phyloP scores from a whole-genome alignment of 192 early-diverging fungal genomes.

The Coemansia sp. region DNA sequence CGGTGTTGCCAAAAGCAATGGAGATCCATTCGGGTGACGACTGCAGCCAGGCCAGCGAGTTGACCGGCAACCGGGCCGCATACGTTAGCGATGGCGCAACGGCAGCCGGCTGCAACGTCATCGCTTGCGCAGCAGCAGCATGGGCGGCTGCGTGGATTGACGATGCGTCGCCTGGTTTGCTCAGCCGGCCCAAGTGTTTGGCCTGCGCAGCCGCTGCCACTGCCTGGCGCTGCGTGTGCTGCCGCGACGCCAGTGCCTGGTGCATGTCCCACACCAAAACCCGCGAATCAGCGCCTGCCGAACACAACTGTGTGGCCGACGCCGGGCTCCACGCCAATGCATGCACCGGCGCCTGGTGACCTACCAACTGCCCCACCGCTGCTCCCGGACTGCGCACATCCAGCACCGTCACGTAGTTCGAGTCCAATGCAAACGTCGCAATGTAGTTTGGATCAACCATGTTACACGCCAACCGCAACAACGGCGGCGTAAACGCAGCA shows the following conservation, averaged over 20 bases:
- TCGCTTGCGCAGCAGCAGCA: constrained; percentile 46
- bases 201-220: constrained; percentile 42
- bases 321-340: constrained; percentile 88
- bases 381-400: constrained; percentile 90
- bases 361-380: constrained; percentile 78
- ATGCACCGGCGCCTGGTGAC: constrained; percentile 78
- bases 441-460: constrained; percentile 87
- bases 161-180: constrained; percentile 16
- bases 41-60: constrained; percentile 81
- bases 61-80: constrained; percentile 72
- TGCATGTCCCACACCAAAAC: constrained; percentile 93
- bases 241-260: constrained; percentile 44
- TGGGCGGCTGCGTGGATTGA: constrained; percentile 55
- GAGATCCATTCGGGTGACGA: constrained; percentile 83
- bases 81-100: constrained; percentile 71
- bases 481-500: constrained; percentile 53
- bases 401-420: constrained; percentile 76
- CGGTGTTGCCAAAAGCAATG: constrained; percentile 78
- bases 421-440: constrained; percentile 88
- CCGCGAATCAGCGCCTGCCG: constrained; percentile 86
- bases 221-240: constrained; percentile 50
- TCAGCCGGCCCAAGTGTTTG: constrained; percentile 42
- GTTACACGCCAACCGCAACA: constrained; percentile 89
- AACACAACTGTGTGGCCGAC: constrained; percentile 75
- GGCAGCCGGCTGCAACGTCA: constrained; percentile 21